phyloP scores from a whole-genome alignment of 225 moss, liverwort and hornwort species.

The Asterella californica region DNA sequence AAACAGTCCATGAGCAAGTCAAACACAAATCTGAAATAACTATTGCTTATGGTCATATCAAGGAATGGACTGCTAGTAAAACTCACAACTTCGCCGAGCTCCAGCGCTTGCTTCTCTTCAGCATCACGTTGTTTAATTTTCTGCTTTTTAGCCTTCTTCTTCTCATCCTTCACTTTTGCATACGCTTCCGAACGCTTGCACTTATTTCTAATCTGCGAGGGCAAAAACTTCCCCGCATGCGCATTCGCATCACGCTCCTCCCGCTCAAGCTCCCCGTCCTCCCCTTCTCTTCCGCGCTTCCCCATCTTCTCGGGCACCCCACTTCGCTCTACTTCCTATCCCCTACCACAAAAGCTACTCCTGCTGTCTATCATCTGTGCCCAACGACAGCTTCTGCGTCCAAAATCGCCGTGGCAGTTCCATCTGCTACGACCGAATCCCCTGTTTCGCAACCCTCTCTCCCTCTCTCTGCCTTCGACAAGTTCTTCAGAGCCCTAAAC shows the following conservation, averaged over 20 bases:
- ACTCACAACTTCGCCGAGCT: constrained; percentile 71
- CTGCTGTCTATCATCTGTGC: not conserved
- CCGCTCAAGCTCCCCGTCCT: constrained; percentile 40
- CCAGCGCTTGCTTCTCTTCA: constrained; percentile 72
- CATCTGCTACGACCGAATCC: not conserved
- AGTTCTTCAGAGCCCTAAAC: too few species aligned
- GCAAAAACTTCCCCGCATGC: constrained; percentile 49
- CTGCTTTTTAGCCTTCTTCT: constrained; percentile 78
- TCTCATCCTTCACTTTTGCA: constrained; percentile 65
- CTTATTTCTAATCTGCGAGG: constrained; percentile 88
- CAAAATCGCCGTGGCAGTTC: not conserved
- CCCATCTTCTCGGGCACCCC: constrained; percentile 28
- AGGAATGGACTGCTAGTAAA: not conserved
- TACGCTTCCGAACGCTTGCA: constrained; percentile 62
- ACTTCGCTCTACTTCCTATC: not conserved
- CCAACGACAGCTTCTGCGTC: too few species aligned
- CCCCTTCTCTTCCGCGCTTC: constrained; percentile 54
- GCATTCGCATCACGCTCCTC: constrained; percentile 64
- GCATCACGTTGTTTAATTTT: constrained; percentile 56
- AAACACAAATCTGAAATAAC: too few species aligned
- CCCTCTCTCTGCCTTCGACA: too few species aligned
- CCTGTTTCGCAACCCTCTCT: not conserved
- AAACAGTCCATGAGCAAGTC: too few species aligned
- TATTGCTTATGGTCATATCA: too few species aligned
- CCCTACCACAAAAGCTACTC: not conserved